Conservation (phyloP, 176 grass and related monocot genomes). For the Thalia dealbata region DNA sequence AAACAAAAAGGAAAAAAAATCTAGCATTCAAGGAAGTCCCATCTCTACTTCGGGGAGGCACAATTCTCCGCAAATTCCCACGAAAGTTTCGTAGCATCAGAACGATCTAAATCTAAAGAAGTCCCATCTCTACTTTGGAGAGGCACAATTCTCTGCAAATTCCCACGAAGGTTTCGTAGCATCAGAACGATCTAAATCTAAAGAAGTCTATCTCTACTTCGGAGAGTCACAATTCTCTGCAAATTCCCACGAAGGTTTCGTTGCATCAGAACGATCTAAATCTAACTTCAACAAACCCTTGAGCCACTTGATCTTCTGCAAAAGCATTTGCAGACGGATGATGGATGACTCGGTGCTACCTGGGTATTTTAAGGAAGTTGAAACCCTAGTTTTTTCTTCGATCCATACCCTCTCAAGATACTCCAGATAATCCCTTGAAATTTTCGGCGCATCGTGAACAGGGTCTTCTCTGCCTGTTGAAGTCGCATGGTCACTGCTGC, state of each 20-base stretch:
- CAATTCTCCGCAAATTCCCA: no score
- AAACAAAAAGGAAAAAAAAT: no score
- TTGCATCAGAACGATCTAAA: neutral
- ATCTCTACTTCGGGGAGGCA: no score
- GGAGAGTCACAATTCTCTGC: neutral
- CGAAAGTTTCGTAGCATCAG: no score
- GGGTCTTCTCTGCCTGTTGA: neutral
- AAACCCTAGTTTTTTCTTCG: neutral
- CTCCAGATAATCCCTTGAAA: neutral
- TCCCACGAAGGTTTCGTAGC: no score
- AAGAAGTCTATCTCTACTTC: neutral
- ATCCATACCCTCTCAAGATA: neutral
- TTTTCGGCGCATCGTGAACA: neutral
- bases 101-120: no score
- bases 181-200: no score
- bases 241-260: neutral
- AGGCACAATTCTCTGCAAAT: no score
- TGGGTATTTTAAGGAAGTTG: neutral
- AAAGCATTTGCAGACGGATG: neutral
- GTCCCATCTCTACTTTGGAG: neutral
- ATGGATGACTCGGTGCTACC: neutral
- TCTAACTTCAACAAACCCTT: neutral
- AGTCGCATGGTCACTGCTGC: neutral
- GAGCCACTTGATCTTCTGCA: slow-evolving; percentile 5
- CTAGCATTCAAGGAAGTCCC: no score